Conservation (phyloP, 179 eudicot species). For the Silene noctiflora region DNA sequence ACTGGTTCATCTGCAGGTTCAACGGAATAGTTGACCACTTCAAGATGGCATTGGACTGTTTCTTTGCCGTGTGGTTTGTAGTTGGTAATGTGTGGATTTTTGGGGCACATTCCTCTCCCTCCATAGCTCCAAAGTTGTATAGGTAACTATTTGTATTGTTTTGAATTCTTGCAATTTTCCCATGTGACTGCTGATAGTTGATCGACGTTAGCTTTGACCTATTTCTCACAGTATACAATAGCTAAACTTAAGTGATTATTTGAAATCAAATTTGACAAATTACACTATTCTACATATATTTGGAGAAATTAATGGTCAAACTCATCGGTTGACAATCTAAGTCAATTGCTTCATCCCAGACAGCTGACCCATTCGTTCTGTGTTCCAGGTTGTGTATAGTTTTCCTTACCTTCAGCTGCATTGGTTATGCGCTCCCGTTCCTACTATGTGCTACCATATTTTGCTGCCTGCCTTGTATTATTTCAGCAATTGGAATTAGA, state of each 20-base stretch:
- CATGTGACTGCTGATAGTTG: not conserved
- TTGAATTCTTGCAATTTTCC: slow-evolving; percentile 1
- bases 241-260: too few species aligned
- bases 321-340: too few species aligned
- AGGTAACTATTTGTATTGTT: slow-evolving; percentile 39
- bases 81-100: slow-evolving; percentile 83
- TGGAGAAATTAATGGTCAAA: too few species aligned
- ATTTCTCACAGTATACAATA: too few species aligned
- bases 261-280: too few species aligned
- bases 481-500: slow-evolving; percentile 58
- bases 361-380: not conserved
- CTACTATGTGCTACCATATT: slow-evolving; percentile 63
- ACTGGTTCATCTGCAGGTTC: slow-evolving; percentile 36
- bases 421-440: slow-evolving; percentile 79
- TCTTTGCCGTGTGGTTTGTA: slow-evolving; percentile 86
- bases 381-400: slow-evolving; percentile 65
- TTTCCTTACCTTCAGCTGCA: slow-evolving; percentile 64
- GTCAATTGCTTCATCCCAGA: not conserved
- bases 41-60: slow-evolving; percentile 76
- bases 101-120: slow-evolving; percentile 68
- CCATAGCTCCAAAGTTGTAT: slow-evolving; percentile 75
- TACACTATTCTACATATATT: too few species aligned
- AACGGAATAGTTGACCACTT: slow-evolving; percentile 53
- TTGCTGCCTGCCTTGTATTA: slow-evolving; percentile 76
- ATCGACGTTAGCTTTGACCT: not conserved